Conservation (phyloP, 495 filamentous ascomycete species). For the Aspergillus sparsus region DNA sequence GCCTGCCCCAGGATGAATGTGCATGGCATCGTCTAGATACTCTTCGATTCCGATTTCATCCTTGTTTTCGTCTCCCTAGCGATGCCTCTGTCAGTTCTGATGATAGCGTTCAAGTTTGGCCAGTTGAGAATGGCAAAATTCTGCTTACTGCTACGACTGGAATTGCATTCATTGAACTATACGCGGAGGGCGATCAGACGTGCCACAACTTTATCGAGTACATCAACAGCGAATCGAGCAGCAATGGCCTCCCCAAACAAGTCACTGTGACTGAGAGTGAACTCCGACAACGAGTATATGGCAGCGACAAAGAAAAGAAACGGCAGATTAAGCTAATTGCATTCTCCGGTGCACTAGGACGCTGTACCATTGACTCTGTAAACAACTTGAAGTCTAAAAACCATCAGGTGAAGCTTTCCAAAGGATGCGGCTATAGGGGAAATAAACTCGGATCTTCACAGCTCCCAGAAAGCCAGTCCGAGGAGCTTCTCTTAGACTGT, state of each 20-base stretch:
- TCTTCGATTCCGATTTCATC: conserved; percentile 85
- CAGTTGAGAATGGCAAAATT: conserved; percentile 77
- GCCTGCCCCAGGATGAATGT: conserved; percentile 76
- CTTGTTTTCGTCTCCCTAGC: conserved; percentile 81
- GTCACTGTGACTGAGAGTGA: conserved; percentile 73
- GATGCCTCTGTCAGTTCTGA: conserved; percentile 68
- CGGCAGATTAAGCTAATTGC: conserved; percentile 69
- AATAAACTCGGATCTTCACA: conserved; percentile 73
- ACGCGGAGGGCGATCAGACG: conserved; percentile 68
- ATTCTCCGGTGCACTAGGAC: conserved; percentile 72
- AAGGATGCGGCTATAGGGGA: conserved; percentile 74
- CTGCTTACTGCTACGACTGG: conserved; percentile 80
- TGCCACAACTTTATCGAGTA: conserved; percentile 83
- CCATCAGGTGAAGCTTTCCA: conserved; percentile 70
- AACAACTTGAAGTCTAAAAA: conserved; percentile 65
- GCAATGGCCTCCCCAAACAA: conserved; percentile 64
- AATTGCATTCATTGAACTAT: conserved; percentile 80
- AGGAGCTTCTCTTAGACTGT: conserved; percentile 75
- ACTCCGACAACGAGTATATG: conserved; percentile 63
- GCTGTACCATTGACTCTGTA: conserved; percentile 73
- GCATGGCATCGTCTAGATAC: conserved; percentile 86
- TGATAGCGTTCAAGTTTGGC: conserved; percentile 84
- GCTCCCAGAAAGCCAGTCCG: conserved; percentile 67
- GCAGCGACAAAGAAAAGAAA: conserved; percentile 67
- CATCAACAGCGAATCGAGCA: conserved; percentile 57